Conservation (phyloP, 202 grass and related monocot species). For the Miscanthus sacchariflorus region DNA sequence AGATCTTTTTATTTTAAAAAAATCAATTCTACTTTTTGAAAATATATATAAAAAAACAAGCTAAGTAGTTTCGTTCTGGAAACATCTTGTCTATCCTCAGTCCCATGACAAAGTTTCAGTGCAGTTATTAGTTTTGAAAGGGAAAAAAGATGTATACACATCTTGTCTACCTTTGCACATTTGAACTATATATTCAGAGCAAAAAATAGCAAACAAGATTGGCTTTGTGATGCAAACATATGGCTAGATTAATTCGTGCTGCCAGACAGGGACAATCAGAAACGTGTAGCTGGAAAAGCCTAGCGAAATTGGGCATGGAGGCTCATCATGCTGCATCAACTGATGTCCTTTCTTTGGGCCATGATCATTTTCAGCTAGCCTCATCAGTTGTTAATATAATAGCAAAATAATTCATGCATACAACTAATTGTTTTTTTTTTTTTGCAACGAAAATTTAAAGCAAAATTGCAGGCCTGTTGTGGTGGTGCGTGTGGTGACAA, state of each 20-base stretch:
- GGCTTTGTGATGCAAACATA: slow-evolving; percentile 21
- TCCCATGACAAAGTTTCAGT: not conserved
- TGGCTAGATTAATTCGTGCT: not conserved
- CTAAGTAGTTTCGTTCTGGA: not conserved
- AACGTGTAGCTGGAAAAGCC: not conserved
- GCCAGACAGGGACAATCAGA: not conserved
- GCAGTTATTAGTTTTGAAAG: not conserved
- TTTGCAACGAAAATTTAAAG: not conserved
- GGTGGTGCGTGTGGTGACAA: slow-evolving; percentile 37
- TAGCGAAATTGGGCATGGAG: not conserved
- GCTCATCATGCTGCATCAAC: not conserved
- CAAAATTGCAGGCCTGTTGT: not conserved
- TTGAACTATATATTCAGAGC: not conserved
- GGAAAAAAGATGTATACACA: not conserved
- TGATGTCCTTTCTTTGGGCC: not conserved
- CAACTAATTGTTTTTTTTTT: not conserved
- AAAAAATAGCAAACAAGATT: not conserved
- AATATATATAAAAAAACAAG: not conserved
- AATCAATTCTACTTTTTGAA: not conserved
- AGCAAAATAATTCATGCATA: not conserved
- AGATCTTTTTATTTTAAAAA: not conserved
- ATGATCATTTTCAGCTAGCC: slow-evolving; percentile 26
- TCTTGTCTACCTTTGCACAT: not conserved
- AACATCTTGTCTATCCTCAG: not conserved
- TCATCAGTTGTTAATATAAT: not conserved